Conservation (phyloP, 1,284 basidiomycete species). For the Sphagnurus paluster region DNA sequence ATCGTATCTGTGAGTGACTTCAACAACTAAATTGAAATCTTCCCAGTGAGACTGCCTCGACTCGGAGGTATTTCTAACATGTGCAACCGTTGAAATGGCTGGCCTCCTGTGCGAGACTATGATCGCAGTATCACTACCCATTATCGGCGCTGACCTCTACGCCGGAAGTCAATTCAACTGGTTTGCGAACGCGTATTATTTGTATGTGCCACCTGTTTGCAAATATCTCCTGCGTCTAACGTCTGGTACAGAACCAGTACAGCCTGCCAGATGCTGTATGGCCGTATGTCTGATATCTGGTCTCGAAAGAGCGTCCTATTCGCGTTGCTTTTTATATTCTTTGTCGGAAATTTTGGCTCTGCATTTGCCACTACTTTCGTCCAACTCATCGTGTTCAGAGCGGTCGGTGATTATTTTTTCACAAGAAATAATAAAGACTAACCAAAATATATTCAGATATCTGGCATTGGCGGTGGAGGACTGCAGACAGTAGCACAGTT, state of each 20-base stretch:
- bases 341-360: slow-evolving; percentile 22
- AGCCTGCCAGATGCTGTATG: slow-evolving; percentile 21
- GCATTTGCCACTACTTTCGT: slow-evolving; percentile 19
- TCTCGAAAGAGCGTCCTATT: slow-evolving; percentile 23
- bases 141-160: slow-evolving; percentile 19
- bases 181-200: slow-evolving; percentile 16
- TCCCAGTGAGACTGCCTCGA: background rate
- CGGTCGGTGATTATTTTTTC: slow-evolving; percentile 12
- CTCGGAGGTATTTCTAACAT: slow-evolving; percentile 19
- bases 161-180: slow-evolving; percentile 23
- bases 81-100: slow-evolving; percentile 16
- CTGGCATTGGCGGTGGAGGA: slow-evolving; percentile 10
- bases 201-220: background rate
- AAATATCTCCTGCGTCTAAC: background rate
- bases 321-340: slow-evolving; percentile 21
- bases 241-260: slow-evolving; percentile 18
- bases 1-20: slow-evolving; percentile 15
- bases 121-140: slow-evolving; percentile 23
- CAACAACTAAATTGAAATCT: background rate
- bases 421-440: background rate
- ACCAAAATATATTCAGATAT: slow-evolving; percentile 2
- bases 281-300: slow-evolving; percentile 23
- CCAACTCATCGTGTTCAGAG: slow-evolving; percentile 21
- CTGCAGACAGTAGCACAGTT: slow-evolving; percentile 11
- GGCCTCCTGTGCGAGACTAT: slow-evolving; percentile 21